Evolutionary conservation across 176 grass and related monocot species (phyloP).

Genomic region (Oropetium thomaeum): DNA sequence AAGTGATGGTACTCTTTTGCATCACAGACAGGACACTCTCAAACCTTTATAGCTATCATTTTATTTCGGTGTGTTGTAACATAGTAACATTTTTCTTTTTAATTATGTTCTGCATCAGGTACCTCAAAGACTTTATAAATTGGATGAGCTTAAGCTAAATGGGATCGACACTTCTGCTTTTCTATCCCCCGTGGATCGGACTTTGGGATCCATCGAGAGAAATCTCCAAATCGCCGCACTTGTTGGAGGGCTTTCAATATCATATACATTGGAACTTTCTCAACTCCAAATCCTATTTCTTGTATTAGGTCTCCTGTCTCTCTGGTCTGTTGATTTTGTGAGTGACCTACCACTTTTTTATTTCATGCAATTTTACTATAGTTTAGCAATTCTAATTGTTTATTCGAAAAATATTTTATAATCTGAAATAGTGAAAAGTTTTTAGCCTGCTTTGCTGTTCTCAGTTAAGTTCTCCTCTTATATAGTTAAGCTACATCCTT

Average conservation of each 20-base stretch:
- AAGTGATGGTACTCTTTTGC: not conserved
- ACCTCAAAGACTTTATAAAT: conserved; percentile 69
- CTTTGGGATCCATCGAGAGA: conserved; percentile 81
- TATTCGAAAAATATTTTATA: not conserved
- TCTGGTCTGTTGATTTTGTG: conserved; percentile 85
- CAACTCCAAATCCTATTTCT: conserved; percentile 61
- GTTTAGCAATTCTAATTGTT: not conserved
- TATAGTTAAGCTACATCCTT: not conserved
- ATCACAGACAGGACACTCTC: not conserved
- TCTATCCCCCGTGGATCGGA: conserved; percentile 59
- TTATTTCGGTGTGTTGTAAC: not conserved
- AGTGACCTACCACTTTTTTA: conserved; percentile 28
- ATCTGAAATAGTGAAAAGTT: not conserved
- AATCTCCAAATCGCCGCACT: conserved; percentile 64
- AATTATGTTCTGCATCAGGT: conserved; percentile 34
- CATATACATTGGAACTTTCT: conserved; percentile 54
- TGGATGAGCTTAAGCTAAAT: conserved; percentile 89
- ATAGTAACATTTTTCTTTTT: not conserved
- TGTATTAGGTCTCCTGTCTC: conserved; percentile 60
- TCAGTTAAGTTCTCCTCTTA: not conserved
- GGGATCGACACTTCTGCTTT: conserved; percentile 75
- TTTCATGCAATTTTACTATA: not conserved
- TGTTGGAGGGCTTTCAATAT: conserved; percentile 55
- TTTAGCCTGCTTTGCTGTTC: conserved; percentile 1
- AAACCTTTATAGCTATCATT: not conserved